Base-by-base conservation (phyloP, 805 yeast species). In the Kodamaea kaohsiungensis region DNA sequence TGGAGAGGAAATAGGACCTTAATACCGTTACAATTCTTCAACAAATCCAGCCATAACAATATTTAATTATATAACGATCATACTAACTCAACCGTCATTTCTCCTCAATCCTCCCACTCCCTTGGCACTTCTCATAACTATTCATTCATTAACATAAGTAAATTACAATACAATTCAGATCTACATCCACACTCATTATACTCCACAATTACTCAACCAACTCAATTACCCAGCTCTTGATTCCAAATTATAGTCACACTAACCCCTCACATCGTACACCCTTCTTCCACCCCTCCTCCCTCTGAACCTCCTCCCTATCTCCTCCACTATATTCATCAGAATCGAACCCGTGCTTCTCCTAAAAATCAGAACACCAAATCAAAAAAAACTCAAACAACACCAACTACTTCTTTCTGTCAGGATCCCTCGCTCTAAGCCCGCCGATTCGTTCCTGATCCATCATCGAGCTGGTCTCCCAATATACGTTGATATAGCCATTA, bases 331-430 rank as follows among this genome's bases (percentile, higher is more conserved):
- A 16, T 43, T 17, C 30, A 7, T 13, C 45, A n/a, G n/a, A 22
- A 25, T 22, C 25, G 33, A 22, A 30, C 35, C 35, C 35, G 35
- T 30, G 35, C 35, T 30, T 30, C 13, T 9, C 35, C 10, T 9
- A 12, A 30, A 30, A 30, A 30, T 30, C 35, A 30, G 35, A 37
- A 47, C 50, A 47, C 43, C 50, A 37, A 47, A 47, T 47, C 50
- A 47, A 47, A 47, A 47, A 37, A 27, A 37, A 37, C 33, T 16
- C 35, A 18, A 18, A 47, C 43, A 47, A 37, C 49, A 19, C 35
- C 19, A 12, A 13, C 43, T 37, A 53, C 33, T 16, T 48, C 35
- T 39, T 48, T 38, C 22, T 16, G 45, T 18, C 37, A 10, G 35
- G 19, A 46, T 46, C 22, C 39, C n/a, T 35, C 33, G 22, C 40